Evolutionary conservation across 768 basidiomycete genomes (phyloP).

Genomic region (Mycena crocata): DNA sequence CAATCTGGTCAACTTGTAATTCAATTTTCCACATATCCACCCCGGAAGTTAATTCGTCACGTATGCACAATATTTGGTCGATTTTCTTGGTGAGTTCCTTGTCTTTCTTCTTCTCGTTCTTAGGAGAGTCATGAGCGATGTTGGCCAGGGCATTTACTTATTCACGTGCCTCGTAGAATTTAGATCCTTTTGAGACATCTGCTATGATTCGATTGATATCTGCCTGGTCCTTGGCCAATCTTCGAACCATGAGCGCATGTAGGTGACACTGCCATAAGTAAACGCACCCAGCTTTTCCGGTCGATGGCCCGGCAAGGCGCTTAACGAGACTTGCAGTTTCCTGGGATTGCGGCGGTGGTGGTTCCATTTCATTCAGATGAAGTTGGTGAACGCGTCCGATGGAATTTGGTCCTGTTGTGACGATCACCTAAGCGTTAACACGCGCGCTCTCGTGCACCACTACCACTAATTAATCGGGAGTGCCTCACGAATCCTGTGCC

Average conservation of each 20-base stretch:
- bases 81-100: constrained; percentile 86
- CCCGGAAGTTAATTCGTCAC: constrained; percentile 70
- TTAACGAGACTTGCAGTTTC: constrained; percentile 77
- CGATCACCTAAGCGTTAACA: too few species aligned
- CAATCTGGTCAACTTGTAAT: constrained; percentile 73
- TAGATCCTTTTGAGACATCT: constrained; percentile 92
- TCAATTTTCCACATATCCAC: constrained; percentile 72
- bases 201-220: constrained; percentile 92
- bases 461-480: not conserved
- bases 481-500: constrained; percentile 20
- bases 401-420: too few species aligned
- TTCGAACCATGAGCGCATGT: constrained; percentile 36
- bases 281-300: constrained; percentile 89
- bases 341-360: constrained; percentile 59
- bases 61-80: constrained; percentile 70
- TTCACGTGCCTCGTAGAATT: constrained; percentile 81
- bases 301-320: constrained; percentile 89
- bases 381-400: too few species aligned
- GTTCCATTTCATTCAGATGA: too few species aligned
- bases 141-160: not conserved
- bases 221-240: constrained; percentile 80
- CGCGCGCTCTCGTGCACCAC: too few species aligned
- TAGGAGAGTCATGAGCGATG: constrained; percentile 13
- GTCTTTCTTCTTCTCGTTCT: constrained; percentile 94
- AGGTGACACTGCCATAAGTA: not conserved